Percentiles rank a stretch among this genome's conserved stretches.
Evolutionary conservation across 2,329 filamentous ascomycete species (phyloP).

Genomic region (Bipolaris oryzae): DNA sequence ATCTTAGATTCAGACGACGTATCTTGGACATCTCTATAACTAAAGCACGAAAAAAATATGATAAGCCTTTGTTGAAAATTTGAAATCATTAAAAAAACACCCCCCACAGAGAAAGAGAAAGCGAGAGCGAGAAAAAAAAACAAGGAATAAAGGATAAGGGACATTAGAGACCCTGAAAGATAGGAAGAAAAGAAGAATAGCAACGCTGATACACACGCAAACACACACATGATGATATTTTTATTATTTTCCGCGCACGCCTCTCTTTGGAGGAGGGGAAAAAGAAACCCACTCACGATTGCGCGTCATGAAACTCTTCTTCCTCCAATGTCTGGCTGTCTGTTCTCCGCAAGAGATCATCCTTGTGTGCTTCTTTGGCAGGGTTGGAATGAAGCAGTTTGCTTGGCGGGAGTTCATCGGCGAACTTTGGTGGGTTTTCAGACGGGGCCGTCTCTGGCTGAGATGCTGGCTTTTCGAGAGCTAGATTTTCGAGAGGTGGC

Average conservation of each 20-base stretch:
- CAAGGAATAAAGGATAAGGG: neutral
- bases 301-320: slow-evolving; percentile 57
- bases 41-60: neutral
- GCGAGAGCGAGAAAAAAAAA: neutral
- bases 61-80: slow-evolving; percentile 6
- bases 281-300: slow-evolving; percentile 35
- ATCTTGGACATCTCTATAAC: slow-evolving; percentile 12
- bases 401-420: slow-evolving; percentile 32
- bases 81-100: neutral
- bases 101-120: neutral
- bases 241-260: too few relatives aligned
- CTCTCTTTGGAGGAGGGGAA: neutral
- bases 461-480: slow-evolving; percentile 11
- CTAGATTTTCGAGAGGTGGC: slow-evolving; percentile 14
- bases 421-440: slow-evolving; percentile 18
- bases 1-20: slow-evolving; percentile 3
- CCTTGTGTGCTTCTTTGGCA: slow-evolving; percentile 19
- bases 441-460: slow-evolving; percentile 10
- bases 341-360: slow-evolving; percentile 37
- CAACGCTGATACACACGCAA: neutral
- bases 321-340: slow-evolving; percentile 53
- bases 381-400: slow-evolving; percentile 38
- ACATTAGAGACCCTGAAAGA: neutral
- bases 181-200: neutral
- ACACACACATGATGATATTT: neutral